These are phyloP conservation scores for Fagopyrum esculentum DNA, from an alignment of 148 eudicot species.

Conservation along the genomic window DNA sequence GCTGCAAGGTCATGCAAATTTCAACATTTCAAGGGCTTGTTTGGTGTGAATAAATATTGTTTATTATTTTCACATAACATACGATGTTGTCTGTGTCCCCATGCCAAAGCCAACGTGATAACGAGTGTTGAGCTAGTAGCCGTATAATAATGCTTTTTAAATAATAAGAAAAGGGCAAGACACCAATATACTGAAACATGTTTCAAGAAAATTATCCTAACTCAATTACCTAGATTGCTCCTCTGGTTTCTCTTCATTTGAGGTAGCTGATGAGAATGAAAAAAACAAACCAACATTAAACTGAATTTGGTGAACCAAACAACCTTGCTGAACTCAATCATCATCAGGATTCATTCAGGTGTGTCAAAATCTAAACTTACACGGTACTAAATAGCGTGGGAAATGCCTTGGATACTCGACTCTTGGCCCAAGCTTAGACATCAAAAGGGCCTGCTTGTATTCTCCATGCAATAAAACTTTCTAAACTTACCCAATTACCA, in stretches of 20 bases:
- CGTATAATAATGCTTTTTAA: too few relatives aligned
- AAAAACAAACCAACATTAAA: not conserved
- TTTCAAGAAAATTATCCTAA: too few relatives aligned
- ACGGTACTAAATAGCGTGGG: slow-evolving; percentile 42
- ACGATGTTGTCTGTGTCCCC: not conserved
- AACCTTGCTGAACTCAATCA: not conserved
- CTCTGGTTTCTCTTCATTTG: slow-evolving; percentile 12
- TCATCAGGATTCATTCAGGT: not conserved
- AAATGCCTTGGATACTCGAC: slow-evolving; percentile 32
- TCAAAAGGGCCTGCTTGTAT: slow-evolving; percentile 40
- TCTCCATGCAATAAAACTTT: slow-evolving; percentile 46
- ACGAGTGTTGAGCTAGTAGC: too few relatives aligned
- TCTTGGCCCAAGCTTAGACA: slow-evolving; percentile 36
- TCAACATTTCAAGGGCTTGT: not conserved
- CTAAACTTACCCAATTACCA: slow-evolving; percentile 22
- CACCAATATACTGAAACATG: too few relatives aligned
- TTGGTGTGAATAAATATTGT: not conserved
- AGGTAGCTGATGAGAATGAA: slow-evolving; percentile 2
- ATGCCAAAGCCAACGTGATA: not conserved
- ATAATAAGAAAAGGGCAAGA: too few relatives aligned
- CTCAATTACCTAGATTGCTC: not conserved
- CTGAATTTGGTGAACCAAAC: not conserved
- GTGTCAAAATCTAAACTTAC: slow-evolving; percentile 22
- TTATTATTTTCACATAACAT: too few relatives aligned
- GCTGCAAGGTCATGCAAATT: not conserved